Conservation (phyloP, 495 filamentous ascomycete genomes). For the Tuber indicum region DNA sequence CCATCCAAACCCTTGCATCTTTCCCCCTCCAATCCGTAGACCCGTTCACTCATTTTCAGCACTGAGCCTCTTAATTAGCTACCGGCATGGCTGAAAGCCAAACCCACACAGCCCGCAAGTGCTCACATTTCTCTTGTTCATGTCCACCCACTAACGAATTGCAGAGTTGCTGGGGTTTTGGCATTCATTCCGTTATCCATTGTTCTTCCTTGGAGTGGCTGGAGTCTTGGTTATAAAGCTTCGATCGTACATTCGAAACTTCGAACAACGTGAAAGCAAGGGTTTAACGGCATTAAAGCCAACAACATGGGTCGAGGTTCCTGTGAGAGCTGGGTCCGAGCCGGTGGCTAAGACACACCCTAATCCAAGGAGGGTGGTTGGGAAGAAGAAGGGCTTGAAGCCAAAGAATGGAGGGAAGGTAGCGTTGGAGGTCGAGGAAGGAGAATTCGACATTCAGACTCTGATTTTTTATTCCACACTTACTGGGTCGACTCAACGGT, state of each 20-base stretch:
- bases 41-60: not conserved
- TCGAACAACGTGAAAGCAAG: conserved; percentile 20
- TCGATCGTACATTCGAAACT: conserved; percentile 25
- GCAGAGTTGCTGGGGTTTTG: conserved; percentile 51
- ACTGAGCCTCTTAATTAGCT: not conserved
- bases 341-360: conserved; percentile 14
- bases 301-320: conserved; percentile 15
- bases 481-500: conserved; percentile 68
- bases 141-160: not conserved
- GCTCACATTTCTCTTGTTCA: not conserved
- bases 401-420: conserved; percentile 8
- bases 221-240: conserved; percentile 45
- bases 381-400: conserved; percentile 23
- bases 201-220: conserved; percentile 48
- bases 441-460: conserved; percentile 56
- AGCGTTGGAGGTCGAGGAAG: conserved; percentile 26
- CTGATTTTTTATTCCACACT: conserved; percentile 84
- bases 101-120: not conserved
- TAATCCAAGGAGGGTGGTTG: conserved; percentile 31
- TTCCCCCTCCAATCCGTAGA: not conserved
- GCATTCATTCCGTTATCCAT: conserved; percentile 51
- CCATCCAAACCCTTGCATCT: not conserved
- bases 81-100: not conserved
- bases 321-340: not conserved
- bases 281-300: conserved; percentile 25